phyloP scores from a whole-genome alignment of 306 rosid species.

The Trichosanthes truncata region DNA sequence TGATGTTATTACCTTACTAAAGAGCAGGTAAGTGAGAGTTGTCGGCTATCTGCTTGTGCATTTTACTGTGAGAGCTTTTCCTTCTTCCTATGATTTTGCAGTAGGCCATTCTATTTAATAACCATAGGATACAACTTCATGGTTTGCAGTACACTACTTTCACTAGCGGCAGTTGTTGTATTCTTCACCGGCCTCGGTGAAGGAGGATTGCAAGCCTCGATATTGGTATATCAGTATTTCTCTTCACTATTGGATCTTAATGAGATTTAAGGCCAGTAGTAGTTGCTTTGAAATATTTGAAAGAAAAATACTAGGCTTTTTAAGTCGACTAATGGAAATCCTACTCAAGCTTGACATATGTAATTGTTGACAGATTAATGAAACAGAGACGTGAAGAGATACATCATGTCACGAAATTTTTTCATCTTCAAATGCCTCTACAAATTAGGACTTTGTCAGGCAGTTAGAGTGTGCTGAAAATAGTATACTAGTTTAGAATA shows the following conservation, averaged over 20 bases:
- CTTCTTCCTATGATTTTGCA: neutral
- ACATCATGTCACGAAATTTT: neutral
- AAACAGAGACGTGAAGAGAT: neutral
- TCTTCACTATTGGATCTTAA: neutral
- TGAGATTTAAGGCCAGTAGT: neutral
- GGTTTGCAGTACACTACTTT: conserved; percentile 55
- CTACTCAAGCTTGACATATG: neutral
- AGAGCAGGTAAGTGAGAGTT: conserved; percentile 37
- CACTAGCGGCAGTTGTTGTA: conserved; percentile 55
- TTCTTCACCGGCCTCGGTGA: conserved; percentile 73
- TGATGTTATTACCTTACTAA: conserved; percentile 41
- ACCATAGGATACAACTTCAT: neutral
- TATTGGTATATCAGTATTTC: conserved; percentile 38
- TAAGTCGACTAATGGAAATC: neutral
- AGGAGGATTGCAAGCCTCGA: conserved; percentile 52
- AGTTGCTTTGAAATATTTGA: neutral
- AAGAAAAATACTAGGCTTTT: neutral
- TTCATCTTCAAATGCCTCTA: neutral
- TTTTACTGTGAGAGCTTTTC: neutral
- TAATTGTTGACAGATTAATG: neutral
- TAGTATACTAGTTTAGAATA: neutral
- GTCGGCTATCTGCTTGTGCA: neutral
- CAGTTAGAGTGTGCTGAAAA: neutral
- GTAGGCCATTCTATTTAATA: neutral
- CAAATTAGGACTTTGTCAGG: neutral